Evolutionary conservation across 495 filamentous ascomycete species (phyloP).

Genomic region (Astrothelium subdiscretum): DNA sequence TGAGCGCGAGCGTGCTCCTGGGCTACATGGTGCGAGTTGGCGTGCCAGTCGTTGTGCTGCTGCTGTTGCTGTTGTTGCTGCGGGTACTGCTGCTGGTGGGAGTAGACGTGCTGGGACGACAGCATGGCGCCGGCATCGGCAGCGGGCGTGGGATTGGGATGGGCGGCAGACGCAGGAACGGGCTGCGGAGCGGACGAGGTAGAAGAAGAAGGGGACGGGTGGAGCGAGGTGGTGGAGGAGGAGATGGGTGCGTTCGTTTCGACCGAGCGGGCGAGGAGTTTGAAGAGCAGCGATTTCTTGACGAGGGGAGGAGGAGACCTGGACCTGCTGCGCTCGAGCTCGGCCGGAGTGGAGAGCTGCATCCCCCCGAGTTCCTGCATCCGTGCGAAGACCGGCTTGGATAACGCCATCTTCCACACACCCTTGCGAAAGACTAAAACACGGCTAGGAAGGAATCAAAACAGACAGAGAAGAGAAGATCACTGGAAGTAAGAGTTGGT

Average conservation of each 20-base stretch:
- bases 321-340: background rate
- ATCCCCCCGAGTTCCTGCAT: background rate
- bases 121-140: background rate
- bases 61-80: conserved; percentile 72
- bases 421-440: background rate
- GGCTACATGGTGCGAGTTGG: conserved; percentile 40
- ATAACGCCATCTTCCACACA: background rate
- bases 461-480: background rate
- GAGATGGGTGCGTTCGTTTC: too few species aligned
- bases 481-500: background rate
- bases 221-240: too few species aligned
- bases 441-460: background rate
- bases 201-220: too few species aligned
- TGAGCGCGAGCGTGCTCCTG: conserved; percentile 2
- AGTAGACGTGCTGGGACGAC: conserved; percentile 43
- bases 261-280: background rate
- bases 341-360: background rate
- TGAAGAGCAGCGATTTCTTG: background rate
- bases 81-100: conserved; percentile 71
- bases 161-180: background rate
- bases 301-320: background rate
- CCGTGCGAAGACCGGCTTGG: background rate
- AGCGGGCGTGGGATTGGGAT: background rate
- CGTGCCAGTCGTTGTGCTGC: conserved; percentile 48
- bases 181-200: too few species aligned